Percentiles rank a stretch among this genome's conserved stretches.
These are phyloP conservation scores for Tephrocybe sp. DNA, from an alignment of 768 basidiomycete species.

Conservation along the genomic window DNA sequence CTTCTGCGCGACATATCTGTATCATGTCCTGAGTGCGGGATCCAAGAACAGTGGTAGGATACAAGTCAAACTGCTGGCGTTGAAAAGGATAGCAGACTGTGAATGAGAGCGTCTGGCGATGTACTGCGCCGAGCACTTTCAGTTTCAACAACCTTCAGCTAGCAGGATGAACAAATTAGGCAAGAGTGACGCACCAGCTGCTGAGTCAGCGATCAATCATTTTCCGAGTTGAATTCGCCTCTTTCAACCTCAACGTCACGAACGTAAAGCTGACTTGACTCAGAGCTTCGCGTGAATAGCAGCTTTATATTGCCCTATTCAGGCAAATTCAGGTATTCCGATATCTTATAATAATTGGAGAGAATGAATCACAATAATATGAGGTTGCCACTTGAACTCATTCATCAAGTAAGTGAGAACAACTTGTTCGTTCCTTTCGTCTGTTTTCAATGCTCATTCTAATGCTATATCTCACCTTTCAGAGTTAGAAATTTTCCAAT, in stretches of 20 bases:
- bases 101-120: background rate
- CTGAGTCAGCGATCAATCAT: background rate
- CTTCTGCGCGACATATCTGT: slow-evolving; percentile 64
- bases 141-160: too few species aligned
- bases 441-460: too few species aligned
- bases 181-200: background rate
- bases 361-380: background rate
- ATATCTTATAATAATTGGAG: background rate
- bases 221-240: background rate
- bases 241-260: too few species aligned
- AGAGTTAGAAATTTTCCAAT: too few species aligned
- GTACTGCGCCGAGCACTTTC: background rate
- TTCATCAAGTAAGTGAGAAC: slow-evolving; percentile 11
- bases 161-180: background rate
- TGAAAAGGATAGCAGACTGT: too few species aligned
- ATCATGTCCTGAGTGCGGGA: slow-evolving; percentile 53
- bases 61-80: too few species aligned
- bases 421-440: too few species aligned
- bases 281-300: too few species aligned
- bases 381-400: slow-evolving; percentile 10
- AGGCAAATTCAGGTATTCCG: too few species aligned
- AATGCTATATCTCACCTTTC: too few species aligned
- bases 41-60: background rate
- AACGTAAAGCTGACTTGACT: too few species aligned
- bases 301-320: too few species aligned